Base-by-base conservation (phyloP, 768 basidiomycete genomes). In the Tricholomella constricta region DNA sequence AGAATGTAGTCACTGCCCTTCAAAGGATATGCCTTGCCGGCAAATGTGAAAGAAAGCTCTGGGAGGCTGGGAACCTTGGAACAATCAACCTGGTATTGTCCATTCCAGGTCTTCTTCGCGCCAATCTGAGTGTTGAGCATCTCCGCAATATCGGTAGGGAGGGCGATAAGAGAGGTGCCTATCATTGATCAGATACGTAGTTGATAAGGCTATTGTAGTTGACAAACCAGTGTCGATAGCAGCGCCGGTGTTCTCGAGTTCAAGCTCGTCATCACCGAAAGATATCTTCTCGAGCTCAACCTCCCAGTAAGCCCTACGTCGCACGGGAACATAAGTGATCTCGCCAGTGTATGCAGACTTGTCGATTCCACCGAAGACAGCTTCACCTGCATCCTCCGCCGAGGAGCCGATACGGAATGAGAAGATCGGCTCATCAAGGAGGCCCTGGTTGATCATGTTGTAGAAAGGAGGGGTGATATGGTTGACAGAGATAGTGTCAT, bases 251-350 rank as follows among this genome's bases (percentile, higher is more conserved):
- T 86, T 88, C 59, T 96, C 92, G 12, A 98, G 81, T 59, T 98
- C 93, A 40, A 98, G 81, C 35, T 77, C 82, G 42, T 98, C 96
- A 38, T 86, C 78, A 43, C 95, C 97, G 51, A 99, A 95, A 3
- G 74, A 62, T 56, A 99, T 78, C 68, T 86, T 86, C 73, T 91
- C 79, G 23, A 99, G 87, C 68, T 97, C 94, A 41, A 98, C 93
- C 72, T 98, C 96, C 95, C 95, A 97, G 74, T 97, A 98, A 4
- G 93, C 97, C 80, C 91, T 94, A 62, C 93, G 84, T 62, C 95
- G 87, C 47, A 99, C 78, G 45, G 97, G 96, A 26, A 89, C 93
- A 63, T 98, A 98, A 20, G 69, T 64, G 54, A 99, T 80, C 65
- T 85, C 76, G 68, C 97, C 97, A 4, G 69, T 81, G 75, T 89